These are phyloP conservation scores for Choiromyces venosus DNA, from an alignment of 495 filamentous ascomycete species.

Conservation along the genomic window DNA sequence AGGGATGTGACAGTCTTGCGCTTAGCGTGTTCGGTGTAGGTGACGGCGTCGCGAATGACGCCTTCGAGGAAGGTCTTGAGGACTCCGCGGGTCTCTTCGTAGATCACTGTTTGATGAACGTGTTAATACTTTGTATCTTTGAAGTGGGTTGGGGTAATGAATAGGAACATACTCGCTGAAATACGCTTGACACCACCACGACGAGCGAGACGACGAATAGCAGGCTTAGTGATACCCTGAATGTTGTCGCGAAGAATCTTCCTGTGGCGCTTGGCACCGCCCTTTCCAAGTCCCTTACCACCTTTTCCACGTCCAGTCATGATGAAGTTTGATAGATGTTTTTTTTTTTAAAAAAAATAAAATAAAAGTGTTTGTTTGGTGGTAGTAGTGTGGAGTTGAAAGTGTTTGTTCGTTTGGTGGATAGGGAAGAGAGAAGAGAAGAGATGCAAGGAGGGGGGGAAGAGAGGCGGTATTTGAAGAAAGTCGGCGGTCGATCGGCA, in stretches of 20 bases:
- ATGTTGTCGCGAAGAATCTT: constrained; percentile 99
- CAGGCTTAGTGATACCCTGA: constrained; percentile 99
- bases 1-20: constrained; percentile 95
- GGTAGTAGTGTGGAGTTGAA: not conserved
- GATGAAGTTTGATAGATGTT: constrained; percentile 15
- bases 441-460: constrained; percentile 13
- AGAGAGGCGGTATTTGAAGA: constrained; percentile 36
- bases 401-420: constrained; percentile 11
- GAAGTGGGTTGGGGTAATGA: constrained; percentile 14
- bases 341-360: constrained; percentile 14
- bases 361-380: not conserved
- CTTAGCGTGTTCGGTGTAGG: constrained; percentile 96
- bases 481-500: constrained; percentile 25
- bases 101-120: constrained; percentile 57
- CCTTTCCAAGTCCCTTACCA: constrained; percentile 90
- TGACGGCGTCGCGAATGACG: constrained; percentile 98
- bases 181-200: constrained; percentile 99
- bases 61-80: constrained; percentile 99
- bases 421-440: not conserved
- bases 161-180: constrained; percentile 81
- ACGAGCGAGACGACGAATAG: constrained; percentile 98
- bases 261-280: constrained; percentile 85
- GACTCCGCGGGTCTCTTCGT: constrained; percentile 99
- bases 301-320: constrained; percentile 63
- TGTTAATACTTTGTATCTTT: too few relatives aligned